Evolutionary conservation across 768 basidiomycete species (phyloP), one percentile per base, ranked within the genome.

Genomic region (Lactarius akahatsu): DNA sequence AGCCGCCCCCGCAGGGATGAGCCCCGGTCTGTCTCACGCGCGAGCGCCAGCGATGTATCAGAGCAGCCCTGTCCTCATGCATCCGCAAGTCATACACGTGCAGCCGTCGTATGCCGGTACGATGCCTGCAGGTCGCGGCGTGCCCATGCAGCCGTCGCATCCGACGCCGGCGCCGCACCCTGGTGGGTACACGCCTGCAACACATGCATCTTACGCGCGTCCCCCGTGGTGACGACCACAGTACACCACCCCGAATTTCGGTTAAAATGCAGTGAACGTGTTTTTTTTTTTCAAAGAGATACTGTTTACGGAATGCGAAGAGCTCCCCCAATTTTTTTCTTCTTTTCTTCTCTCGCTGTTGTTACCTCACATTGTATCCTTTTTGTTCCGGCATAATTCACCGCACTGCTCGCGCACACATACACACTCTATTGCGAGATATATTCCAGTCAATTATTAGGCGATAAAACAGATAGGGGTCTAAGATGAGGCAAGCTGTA

Each of bases 21-120:
- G 89, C 73, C 91, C 91, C n/a, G 83, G 83, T n/a, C 81, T 90
- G 78, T 76, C 83, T 4, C 74, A 73, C 57, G 77, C 78, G 28
- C 77, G 82, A 60, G 74, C 74, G 54, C 76, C 73, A 45, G 72
- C 64, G 18, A 86, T 91, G 83, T 91, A 90, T 74, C 81, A 80
- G 6, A 77, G 82, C 43, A 91, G 89, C 72, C 90, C 90, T 13
- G 85, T 86, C 20, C 74, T 92, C 74, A 83, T 92, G 80, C 89
- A 79, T 59, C 73, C 79, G 7, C 80, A 79, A 38, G 80, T 60
- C 57, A 71, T 45, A 65, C 73, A 52, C 74, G 75, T 77, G 62
- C 69, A 62, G 41, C 78, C 76, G 26, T 72, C 77, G 1, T 81
- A 81, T 61, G 55, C 73, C 10, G 59, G 64, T 36, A 3, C 63